phyloP scores from a whole-genome alignment of 2,329 filamentous ascomycete genomes.

The Neonectria magnoliae region DNA sequence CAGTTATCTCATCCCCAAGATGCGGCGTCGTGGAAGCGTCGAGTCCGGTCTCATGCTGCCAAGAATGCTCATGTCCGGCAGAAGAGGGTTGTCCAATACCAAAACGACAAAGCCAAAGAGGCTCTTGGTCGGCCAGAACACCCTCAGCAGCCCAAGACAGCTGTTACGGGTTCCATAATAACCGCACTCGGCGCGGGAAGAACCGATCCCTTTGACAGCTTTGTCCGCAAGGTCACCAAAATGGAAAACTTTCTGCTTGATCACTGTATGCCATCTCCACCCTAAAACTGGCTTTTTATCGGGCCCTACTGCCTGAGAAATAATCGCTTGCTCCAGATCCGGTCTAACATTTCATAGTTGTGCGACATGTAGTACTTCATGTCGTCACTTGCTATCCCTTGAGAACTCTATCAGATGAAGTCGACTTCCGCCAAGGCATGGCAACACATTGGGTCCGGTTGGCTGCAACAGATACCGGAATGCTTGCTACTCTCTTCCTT shows the following conservation, averaged over 20 bases:
- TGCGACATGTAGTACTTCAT: conserved; percentile 6
- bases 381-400: conserved; percentile 17
- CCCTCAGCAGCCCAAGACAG: neutral
- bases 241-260: conserved; percentile 28
- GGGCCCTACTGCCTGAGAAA: neutral
- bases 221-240: conserved; percentile 1
- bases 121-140: too few relatives aligned
- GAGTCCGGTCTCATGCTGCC: conserved; percentile 37
- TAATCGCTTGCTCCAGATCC: fast-evolving
- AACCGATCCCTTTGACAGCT: conserved; percentile 26
- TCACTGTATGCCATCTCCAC: conserved; percentile 23
- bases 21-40: conserved; percentile 14
- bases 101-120: conserved; percentile 3
- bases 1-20: conserved; percentile 30
- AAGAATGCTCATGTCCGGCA: conserved; percentile 20
- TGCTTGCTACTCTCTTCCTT: conserved; percentile 35
- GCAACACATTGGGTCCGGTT: conserved; percentile 29
- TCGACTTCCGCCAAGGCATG: conserved; percentile 21
- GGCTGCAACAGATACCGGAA: conserved; percentile 31
- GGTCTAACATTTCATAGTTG: conserved; percentile 2
- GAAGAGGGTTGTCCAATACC: conserved; percentile 24
- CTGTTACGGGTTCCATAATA: neutral
- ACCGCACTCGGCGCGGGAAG: conserved; percentile 12
- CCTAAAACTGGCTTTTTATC: neutral
- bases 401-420: conserved; percentile 1